Conservation (phyloP, 163 green algal genomes). For the Scenedesmus sp. region DNA sequence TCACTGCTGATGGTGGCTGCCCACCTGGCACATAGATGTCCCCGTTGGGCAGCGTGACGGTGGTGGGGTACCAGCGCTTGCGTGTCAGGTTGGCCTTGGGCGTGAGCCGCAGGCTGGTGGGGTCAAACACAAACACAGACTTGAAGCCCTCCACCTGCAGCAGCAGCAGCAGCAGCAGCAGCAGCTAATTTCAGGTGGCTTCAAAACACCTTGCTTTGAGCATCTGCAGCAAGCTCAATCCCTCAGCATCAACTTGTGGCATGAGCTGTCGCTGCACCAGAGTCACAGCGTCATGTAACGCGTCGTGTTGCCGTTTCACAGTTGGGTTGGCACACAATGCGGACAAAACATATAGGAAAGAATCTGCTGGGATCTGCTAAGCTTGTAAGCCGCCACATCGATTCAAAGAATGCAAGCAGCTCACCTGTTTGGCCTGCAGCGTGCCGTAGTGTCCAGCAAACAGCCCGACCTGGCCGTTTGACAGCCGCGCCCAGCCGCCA, state of each 20-base stretch:
- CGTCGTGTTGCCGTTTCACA: no score
- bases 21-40: slow-evolving; percentile 40
- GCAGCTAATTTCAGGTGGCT: no score
- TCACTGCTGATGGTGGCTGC: neutral
- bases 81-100: slow-evolving; percentile 17
- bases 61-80: slow-evolving; percentile 47
- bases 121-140: slow-evolving; percentile 14
- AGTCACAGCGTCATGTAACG: no score
- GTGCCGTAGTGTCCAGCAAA: slow-evolving; percentile 46
- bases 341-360: neutral
- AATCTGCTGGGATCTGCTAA: no score
- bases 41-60: slow-evolving; percentile 23
- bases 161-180: neutral
- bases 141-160: slow-evolving; percentile 28
- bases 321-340: neutral
- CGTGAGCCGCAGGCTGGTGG: neutral
- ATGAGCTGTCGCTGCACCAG: no score
- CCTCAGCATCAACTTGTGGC: no score
- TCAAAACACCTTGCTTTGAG: no score
- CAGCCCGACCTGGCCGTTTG: slow-evolving; percentile 43
- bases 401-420: neutral
- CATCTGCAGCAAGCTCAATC: no score
- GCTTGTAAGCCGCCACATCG: no score
- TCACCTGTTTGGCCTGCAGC: neutral
- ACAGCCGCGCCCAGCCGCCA: slow-evolving; percentile 35